Percentiles rank a stretch among this genome's conserved stretches.
phyloP scores from a whole-genome alignment of 2,329 filamentous ascomycete species.

The Fusarium equiseti region DNA sequence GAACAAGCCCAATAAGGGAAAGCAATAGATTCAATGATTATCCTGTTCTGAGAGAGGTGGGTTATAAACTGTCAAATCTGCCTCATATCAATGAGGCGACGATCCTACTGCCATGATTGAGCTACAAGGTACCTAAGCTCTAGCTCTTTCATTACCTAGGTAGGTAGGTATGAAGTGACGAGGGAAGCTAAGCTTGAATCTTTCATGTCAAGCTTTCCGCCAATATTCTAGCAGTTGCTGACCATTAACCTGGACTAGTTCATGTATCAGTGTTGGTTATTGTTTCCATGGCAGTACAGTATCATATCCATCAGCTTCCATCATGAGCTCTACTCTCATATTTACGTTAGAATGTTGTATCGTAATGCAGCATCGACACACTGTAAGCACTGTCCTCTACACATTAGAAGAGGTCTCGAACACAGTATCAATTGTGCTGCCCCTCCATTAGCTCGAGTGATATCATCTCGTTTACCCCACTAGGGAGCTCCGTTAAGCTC shows the following conservation, averaged over 20 bases:
- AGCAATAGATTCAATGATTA: constrained; percentile 1
- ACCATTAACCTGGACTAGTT: neutral
- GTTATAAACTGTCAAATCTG: neutral
- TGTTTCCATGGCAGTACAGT: neutral
- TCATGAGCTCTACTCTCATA: constrained; percentile 26
- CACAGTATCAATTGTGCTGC: constrained; percentile 45
- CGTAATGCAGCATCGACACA: constrained; percentile 10
- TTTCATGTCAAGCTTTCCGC: neutral
- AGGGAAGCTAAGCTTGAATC: neutral
- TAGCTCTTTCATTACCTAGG: neutral
- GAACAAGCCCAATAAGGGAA: constrained; percentile 39
- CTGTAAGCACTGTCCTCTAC: constrained; percentile 26
- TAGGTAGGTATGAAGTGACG: neutral
- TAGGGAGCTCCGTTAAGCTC: constrained; percentile 49
- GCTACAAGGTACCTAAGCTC: neutral
- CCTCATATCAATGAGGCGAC: neutral
- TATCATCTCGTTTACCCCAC: constrained; percentile 46
- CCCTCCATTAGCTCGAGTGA: constrained; percentile 49
- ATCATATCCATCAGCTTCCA: constrained; percentile 7
- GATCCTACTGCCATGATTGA: constrained; percentile 6
- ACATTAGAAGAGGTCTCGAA: fast-evolving
- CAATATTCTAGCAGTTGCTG: neutral
- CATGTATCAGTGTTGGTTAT: neutral
- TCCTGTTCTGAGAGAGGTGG: constrained; percentile 4
- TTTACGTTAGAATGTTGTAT: constrained; percentile 15